Evolutionary conservation across 2,329 filamentous ascomycete genomes (phyloP).

Genomic region (Esteya vermicola): DNA sequence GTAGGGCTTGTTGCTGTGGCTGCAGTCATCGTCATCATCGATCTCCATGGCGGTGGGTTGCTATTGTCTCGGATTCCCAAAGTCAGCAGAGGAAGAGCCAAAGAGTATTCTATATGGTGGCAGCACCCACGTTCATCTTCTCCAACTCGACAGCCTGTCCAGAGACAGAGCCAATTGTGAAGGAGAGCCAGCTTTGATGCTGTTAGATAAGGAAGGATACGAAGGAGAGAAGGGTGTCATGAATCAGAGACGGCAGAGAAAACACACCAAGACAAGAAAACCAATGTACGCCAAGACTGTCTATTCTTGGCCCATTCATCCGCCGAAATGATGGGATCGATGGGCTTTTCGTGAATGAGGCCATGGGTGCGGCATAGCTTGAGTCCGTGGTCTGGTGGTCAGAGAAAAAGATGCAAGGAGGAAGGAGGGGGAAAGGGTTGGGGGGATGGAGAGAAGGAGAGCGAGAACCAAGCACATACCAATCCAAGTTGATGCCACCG

Average conservation of each 20-base stretch:
- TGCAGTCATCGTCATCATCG: too few species aligned
- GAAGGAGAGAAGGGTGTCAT: background rate
- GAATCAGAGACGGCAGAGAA: too few species aligned
- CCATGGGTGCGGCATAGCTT: constrained; percentile 13
- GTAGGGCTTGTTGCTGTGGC: too few species aligned
- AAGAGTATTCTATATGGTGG: background rate
- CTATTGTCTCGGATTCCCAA: too few species aligned
- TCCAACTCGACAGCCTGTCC: constrained; percentile 13
- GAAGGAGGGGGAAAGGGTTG: too few species aligned
- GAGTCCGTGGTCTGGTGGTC: constrained; percentile 14
- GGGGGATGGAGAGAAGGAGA: too few species aligned
- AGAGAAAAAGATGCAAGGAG: too few species aligned
- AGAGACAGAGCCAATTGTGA: constrained; percentile 16
- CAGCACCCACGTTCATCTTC: constrained; percentile 7
- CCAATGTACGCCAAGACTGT: constrained; percentile 15
- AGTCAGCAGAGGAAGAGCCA: background rate
- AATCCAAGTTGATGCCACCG: constrained; percentile 16
- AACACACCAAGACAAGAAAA: constrained; percentile 16
- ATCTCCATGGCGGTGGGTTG: constrained; percentile 13
- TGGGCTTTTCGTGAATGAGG: constrained; percentile 6
- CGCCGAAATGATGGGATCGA: constrained; percentile 3
- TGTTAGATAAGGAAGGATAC: background rate
- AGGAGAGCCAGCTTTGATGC: constrained; percentile 16
- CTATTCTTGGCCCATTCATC: constrained; percentile 12
- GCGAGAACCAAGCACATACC: constrained; percentile 1